Base-by-base conservation (phyloP, 2,329 filamentous ascomycete species). In the Ilyonectria sp. region DNA sequence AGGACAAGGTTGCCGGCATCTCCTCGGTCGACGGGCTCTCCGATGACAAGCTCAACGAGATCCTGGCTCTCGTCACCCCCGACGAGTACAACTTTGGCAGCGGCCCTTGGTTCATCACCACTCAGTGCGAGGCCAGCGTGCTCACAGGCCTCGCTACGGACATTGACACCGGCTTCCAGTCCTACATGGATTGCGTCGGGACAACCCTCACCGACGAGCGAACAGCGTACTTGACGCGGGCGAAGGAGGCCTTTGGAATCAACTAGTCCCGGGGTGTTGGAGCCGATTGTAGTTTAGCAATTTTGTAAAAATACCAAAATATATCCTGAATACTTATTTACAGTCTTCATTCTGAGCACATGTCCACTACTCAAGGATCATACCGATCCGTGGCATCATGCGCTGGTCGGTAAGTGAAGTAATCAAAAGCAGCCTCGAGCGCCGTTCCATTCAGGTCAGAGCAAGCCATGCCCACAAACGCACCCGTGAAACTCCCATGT, bases 401-500 rank as follows among this genome's bases (percentile, higher is more conserved):
- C 6, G 84, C 83, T 6, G 87, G 87, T 2, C 81, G 78, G 73
- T 89, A 89, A 0, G 81, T 68, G 62, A 89, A 86, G 49, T 86
- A 83, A 63, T 87, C 86, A 76, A 89, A 89, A 5, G 67, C 78
- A 0, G 87, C 87, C 59, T 79, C 75, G 60, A 77, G 69, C 9
- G 80, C 85, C 17, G 82, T 83, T 2, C 87, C 87, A 62, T 89
- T 89, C 47, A 88, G 61, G 75, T 89, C 87, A 3, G 86, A 89
- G 46, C 84, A 86, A 1, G 87, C 87, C 69, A 89, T 78, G 0
- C 87, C 87, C 0, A 89, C 84, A 79, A 89, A 89, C 0, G 89
- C 87, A 0, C 89, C 89, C 0, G 89, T 91, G 69, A 91, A 91
- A 75, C 89, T 91, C 1, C 89, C 89, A 69, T 91, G 87, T 2